These are phyloP conservation scores for Leccinum broughii DNA, from an alignment of 768 basidiomycete species.

Conservation along the genomic window DNA sequence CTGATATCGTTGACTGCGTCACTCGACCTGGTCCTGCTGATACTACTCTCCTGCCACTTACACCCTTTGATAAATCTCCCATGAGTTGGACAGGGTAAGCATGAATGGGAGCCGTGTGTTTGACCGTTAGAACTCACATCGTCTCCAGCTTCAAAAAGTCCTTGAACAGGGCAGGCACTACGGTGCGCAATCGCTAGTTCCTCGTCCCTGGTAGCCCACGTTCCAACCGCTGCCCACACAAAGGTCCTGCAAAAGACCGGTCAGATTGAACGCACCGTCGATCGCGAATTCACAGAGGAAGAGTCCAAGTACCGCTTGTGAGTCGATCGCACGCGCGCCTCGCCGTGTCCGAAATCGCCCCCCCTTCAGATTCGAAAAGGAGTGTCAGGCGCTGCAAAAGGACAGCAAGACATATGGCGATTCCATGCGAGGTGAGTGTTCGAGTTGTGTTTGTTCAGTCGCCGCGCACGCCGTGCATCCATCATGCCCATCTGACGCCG, in stretches of 20 bases:
- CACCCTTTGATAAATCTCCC: not conserved
- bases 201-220: constrained; percentile 1
- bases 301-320: constrained; percentile 89
- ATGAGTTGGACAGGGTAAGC: constrained; percentile 62
- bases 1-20: not conserved
- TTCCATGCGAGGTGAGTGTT: constrained; percentile 78
- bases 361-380: constrained; percentile 84
- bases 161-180: constrained; percentile 88
- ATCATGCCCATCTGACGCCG: not conserved
- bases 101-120: not conserved
- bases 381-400: constrained; percentile 89
- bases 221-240: constrained; percentile 8
- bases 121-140: not conserved
- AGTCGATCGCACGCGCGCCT: constrained; percentile 27
- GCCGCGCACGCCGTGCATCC: not conserved
- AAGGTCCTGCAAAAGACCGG: constrained; percentile 97
- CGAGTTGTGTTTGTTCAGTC: not conserved
- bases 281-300: constrained; percentile 91
- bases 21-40: not conserved
- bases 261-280: constrained; percentile 94
- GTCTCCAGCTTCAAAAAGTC: constrained; percentile 84
- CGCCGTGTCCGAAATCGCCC: not conserved
- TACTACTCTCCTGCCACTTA: not conserved
- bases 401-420: constrained; percentile 95
- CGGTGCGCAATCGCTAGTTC: constrained; percentile 47